Conservation (phyloP, 2,329 filamentous ascomycete genomes). For the Helicocarpus griseus region DNA sequence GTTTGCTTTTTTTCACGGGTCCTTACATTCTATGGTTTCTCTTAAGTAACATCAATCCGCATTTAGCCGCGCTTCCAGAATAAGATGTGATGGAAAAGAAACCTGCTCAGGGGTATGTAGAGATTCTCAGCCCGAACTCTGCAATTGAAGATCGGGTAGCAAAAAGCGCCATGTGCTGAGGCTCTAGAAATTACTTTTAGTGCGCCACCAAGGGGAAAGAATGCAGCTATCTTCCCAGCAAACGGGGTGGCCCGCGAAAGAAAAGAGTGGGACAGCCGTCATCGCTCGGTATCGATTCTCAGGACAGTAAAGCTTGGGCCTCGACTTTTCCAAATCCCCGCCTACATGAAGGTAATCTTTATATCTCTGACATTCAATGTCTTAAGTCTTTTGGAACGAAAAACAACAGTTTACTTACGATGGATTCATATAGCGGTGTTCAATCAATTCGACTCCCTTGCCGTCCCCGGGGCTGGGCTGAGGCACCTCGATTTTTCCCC, state of each 20-base stretch:
- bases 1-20: constrained; percentile 5
- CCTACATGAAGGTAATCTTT: constrained; percentile 13
- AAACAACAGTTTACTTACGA: neutral
- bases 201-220: constrained; percentile 31
- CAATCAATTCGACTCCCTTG: constrained; percentile 31
- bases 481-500: constrained; percentile 30
- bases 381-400: neutral
- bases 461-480: constrained; percentile 30
- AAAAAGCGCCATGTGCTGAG: neutral
- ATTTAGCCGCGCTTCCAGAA: constrained; percentile 32
- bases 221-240: constrained; percentile 36
- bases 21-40: constrained; percentile 3
- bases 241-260: constrained; percentile 34
- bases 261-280: constrained; percentile 21
- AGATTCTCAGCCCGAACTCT: neutral
- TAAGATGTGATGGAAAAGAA: constrained; percentile 36
- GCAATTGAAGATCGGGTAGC: constrained; percentile 9
- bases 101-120: constrained; percentile 34
- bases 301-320: constrained; percentile 7
- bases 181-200: constrained; percentile 14
- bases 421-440: constrained; percentile 24
- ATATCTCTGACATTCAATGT: neutral
- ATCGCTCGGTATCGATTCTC: neutral
- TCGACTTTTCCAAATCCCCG: constrained; percentile 8
- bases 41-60: constrained; percentile 2